Base-by-base conservation (phyloP, 2,329 filamentous ascomycete species). In the Phaeosphaeriaceae sp. region DNA sequence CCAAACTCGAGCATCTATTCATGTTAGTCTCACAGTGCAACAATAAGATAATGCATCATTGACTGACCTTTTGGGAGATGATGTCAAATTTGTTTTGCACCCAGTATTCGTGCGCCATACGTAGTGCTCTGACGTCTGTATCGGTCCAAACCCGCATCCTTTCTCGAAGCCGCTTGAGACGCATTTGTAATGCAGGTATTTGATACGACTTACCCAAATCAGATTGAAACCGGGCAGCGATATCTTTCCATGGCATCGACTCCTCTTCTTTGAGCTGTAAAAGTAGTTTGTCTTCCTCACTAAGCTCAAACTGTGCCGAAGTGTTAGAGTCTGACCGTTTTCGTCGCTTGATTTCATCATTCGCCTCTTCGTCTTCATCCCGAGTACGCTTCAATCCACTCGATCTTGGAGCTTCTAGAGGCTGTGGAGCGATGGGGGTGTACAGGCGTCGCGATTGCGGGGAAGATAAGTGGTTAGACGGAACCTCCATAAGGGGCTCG, bases 181-280 rank as follows among this genome's bases (percentile, higher is more conserved):
- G 77, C 80, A 83, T 83, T 59, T 83, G 80, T 26, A 83, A 67
- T 6, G 79, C 78, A 3, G 80, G 78, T 40, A 81, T 78, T 53
- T 81, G 77, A 52, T 79, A 77, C 4, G 66, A 71, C 59, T 80
- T 78, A 47, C 77, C 77, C 21, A 77, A 68, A 23, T 81, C 78
- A 11, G 72, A 73, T 46, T 78, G 72, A 63, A 82, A 81, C 17
- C 77, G 76, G 6, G 73, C 70, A 7, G 77, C 78, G 50, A 82
- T 82, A 48, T 81, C 80, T 60, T 82, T 82, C 80, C 80, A 83
- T 0, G 79, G 76, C 46, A 82, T 74, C 26, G 69, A 74, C 46
- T 82, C 78, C 40, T 81, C 78, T 49, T 82, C 79, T 48, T 81
- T 81, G 38, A 82, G 72, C 50, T 75, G 72, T 13, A 82, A 67